Conservation (phyloP, 2,329 filamentous ascomycete genomes). For the Microdochium trichocladiopsis region DNA sequence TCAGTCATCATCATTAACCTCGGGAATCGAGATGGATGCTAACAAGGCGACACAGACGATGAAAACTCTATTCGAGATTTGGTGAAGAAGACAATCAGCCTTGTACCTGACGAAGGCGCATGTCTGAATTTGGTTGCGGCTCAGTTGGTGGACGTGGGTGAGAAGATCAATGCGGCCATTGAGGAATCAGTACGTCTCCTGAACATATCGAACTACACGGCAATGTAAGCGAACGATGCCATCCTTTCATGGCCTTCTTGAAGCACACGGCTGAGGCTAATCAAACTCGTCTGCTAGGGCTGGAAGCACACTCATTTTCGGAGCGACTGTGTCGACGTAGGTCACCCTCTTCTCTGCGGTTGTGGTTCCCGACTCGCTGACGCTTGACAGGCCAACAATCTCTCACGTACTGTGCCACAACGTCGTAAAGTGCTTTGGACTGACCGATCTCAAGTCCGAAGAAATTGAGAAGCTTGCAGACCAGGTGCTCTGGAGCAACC, state of each 20-base stretch:
- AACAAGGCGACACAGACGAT: slow-evolving; percentile 8
- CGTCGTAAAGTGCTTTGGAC: slow-evolving; percentile 16
- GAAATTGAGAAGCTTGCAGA: slow-evolving; percentile 11
- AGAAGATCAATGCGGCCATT: slow-evolving; percentile 6
- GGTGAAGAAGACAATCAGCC: slow-evolving; percentile 4
- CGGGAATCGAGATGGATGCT: too few species aligned
- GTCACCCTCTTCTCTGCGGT: slow-evolving; percentile 2
- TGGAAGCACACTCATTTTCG: neutral
- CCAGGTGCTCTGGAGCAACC: slow-evolving; percentile 13
- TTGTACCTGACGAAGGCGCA: slow-evolving; percentile 1
- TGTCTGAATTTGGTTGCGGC: slow-evolving; percentile 3
- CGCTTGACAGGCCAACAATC: slow-evolving; percentile 12
- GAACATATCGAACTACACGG: neutral
- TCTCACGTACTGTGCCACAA: slow-evolving; percentile 12
- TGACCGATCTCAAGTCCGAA: slow-evolving; percentile 8
- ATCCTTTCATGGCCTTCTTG: neutral
- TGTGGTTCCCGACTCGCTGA: slow-evolving; percentile 6
- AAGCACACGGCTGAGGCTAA: neutral
- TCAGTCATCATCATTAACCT: slow-evolving; percentile 5
- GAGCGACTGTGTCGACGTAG: neutral
- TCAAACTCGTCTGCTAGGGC: neutral
- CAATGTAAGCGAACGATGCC: neutral
- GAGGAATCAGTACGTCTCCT: slow-evolving; percentile 5
- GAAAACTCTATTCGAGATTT: slow-evolving; percentile 9
- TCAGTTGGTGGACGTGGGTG: slow-evolving; percentile 3